Evolutionary conservation across 768 basidiomycete genomes (phyloP), one percentile per base, ranked within the genome.

Genomic region (Infundibulicybe gibba): DNA sequence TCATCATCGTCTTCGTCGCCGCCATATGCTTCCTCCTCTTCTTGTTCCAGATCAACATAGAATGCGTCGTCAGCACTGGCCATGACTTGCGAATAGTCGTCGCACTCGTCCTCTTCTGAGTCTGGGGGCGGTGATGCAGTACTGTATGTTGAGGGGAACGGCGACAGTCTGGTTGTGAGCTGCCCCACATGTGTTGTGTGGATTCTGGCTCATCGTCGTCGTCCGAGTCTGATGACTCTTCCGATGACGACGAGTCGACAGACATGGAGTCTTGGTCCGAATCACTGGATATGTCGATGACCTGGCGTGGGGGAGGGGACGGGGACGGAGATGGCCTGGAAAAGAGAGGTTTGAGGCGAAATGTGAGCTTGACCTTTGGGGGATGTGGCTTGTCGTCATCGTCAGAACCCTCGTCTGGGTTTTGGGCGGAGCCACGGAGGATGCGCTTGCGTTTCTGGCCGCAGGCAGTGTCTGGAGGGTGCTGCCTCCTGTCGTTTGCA

Each of bases 101-200:
- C 78, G 31, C 75, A 70, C 45, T 83, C 83, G 50, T 79, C 79
- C 25, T 25, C 25, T 48, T 81, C 81, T 3, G 82, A 86, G 54
- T 88, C 85, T 3, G 87, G 87, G 11, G 87, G 87, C 1, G 81
- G 84, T 0, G 87, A 85, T 11, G 80, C 79, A 39, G 71, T 61
- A 35, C 77, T 82, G 59, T 67, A 71, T 13, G 81, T 63, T 6
- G 84, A 83, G 81, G 77, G 1, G 83, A 83, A 33, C 81, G 83
- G 48, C 74, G 75, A 54, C 62, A 70, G 37, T 61, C 25, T 25
- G 25, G 25, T 25, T 25, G 25, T 25, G 25, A 8, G 25, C 25
- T 25, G 25, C 4, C 25, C 25, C 25, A 25, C 25, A 25, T 25
- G 8, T 25, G 25, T 25, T 25, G 25, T 25, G 25, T 25, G 8